phyloP scores from a whole-genome alignment of 202 grass and related monocot genomes.

The Musa balbisiana region DNA sequence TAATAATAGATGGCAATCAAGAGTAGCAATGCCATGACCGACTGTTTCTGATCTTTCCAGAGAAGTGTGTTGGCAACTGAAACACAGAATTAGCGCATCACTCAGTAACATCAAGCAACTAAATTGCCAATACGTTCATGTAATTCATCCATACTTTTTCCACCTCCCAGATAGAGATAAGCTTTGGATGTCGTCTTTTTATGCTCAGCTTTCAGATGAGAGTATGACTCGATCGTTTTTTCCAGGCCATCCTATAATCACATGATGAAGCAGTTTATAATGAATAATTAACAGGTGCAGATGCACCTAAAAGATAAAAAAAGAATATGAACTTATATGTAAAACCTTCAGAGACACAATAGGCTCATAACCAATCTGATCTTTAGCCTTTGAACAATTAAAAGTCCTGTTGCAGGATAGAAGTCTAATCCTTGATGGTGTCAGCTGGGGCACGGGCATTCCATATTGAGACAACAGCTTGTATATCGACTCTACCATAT shows the following conservation, averaged over 20 bases:
- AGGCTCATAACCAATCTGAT: constrained; percentile 84
- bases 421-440: constrained; percentile 91
- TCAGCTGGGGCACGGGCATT: constrained; percentile 91
- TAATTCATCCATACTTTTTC: constrained; percentile 47
- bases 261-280: background rate
- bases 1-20: constrained; percentile 77
- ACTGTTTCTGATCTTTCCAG: constrained; percentile 86
- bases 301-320: background rate
- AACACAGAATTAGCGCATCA: constrained; percentile 22
- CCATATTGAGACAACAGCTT: constrained; percentile 68
- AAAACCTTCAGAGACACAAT: constrained; percentile 80
- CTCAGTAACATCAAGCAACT: background rate
- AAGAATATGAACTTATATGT: constrained; percentile 2
- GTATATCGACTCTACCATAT: constrained; percentile 79
- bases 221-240: constrained; percentile 73
- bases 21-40: constrained; percentile 53
- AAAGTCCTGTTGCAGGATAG: constrained; percentile 96
- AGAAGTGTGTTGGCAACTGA: constrained; percentile 88
- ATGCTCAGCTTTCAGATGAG: constrained; percentile 63
- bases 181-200: constrained; percentile 67
- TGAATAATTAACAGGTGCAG: background rate
- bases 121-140: background rate
- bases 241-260: constrained; percentile 77
- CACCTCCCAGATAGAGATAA: constrained; percentile 77
- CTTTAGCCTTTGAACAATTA: constrained; percentile 74